phyloP scores from a whole-genome alignment of 768 basidiomycete species.

The Arthromyces matolae region DNA sequence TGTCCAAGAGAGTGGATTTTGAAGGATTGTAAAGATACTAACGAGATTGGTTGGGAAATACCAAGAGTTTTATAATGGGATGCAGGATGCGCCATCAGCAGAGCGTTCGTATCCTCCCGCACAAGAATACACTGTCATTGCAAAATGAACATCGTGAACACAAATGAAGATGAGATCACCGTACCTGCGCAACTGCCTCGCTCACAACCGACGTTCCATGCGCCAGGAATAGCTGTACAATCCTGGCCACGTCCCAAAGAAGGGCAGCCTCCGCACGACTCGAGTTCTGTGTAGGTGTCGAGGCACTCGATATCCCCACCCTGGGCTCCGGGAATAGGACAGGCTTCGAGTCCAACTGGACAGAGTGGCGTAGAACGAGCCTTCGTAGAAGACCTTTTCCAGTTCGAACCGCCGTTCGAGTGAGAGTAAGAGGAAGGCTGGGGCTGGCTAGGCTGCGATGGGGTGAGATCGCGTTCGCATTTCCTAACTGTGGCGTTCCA shows the following conservation, averaged over 20 bases:
- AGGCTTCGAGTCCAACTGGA: constrained; percentile 52
- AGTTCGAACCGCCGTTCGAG: constrained; percentile 3
- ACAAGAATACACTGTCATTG: constrained; percentile 48
- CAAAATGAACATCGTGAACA: not conserved
- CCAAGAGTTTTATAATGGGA: constrained; percentile 25
- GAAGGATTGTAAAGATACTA: no score
- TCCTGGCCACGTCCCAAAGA: constrained; percentile 62
- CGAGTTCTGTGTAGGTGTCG: constrained; percentile 58
- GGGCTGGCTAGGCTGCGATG: constrained; percentile 30
- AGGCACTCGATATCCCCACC: constrained; percentile 57
- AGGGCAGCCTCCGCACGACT: constrained; percentile 75
- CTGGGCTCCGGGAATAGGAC: constrained; percentile 44
- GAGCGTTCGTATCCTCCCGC: constrained; percentile 43
- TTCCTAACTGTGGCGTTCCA: constrained; percentile 43
- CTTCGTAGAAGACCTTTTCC: constrained; percentile 24
- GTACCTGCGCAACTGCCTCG: constrained; percentile 49
- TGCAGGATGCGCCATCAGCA: constrained; percentile 41
- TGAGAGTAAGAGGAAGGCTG: constrained; percentile 31
- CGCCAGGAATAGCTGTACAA: constrained; percentile 63
- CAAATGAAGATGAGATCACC: constrained; percentile 18
- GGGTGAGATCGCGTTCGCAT: constrained; percentile 34
- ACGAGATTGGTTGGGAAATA: no score
- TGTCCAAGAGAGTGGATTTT: no score
- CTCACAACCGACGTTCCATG: constrained; percentile 71
- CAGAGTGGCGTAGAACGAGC: constrained; percentile 42